Conservation (phyloP, 305 asterid genomes). For the Fraxinus dipetala region DNA sequence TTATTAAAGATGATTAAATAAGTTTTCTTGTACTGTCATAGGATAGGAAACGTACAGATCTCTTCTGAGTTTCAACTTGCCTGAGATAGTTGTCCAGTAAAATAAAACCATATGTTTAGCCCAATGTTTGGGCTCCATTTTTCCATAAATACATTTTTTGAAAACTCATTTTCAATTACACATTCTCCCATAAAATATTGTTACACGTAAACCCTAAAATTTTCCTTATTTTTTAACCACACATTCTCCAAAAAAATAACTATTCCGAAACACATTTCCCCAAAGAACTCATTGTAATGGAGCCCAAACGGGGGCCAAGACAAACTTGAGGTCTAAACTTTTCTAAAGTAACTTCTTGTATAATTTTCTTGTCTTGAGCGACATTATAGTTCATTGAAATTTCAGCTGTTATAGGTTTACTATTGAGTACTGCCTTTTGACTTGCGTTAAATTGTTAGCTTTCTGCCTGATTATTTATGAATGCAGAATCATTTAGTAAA, state of each 20-base stretch:
- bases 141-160: too few relatives aligned
- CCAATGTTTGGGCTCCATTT: too few relatives aligned
- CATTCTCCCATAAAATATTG: too few relatives aligned
- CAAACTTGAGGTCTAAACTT: not conserved
- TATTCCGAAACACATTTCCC: too few relatives aligned
- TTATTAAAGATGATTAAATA: not conserved
- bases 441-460: not conserved
- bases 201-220: too few relatives aligned
- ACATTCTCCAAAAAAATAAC: too few relatives aligned
- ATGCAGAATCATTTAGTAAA: constrained; percentile 68
- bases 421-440: not conserved
- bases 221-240: too few relatives aligned
- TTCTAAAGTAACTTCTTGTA: not conserved
- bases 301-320: not conserved
- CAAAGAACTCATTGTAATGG: not conserved
- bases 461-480: constrained; percentile 20
- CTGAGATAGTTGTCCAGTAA: not conserved
- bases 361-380: not conserved
- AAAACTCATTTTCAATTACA: too few relatives aligned
- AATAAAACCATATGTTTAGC: not conserved
- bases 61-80: not conserved
- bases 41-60: not conserved
- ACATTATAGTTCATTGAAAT: not conserved
- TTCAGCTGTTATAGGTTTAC: not conserved
- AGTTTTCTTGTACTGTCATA: not conserved